A percentile compares a stretch with the other conserved stretches of the same genome.
phyloP scores from a whole-genome alignment of 176 grass and related monocot species.

The Ampelocalamus luodianensis region DNA sequence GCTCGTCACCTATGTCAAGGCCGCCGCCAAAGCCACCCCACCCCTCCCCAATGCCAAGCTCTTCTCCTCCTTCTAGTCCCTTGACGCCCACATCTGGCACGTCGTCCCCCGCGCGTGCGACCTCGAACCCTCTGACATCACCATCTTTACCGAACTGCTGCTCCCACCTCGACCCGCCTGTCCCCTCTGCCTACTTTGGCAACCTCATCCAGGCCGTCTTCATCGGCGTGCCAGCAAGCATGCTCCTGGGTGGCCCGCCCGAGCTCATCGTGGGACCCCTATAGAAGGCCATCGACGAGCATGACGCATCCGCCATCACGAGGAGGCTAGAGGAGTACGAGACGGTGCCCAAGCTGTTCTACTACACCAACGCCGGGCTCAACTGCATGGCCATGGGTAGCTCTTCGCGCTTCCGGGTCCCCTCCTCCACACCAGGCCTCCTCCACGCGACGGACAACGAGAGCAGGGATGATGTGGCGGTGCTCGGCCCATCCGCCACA shows the following conservation, averaged over 20 bases:
- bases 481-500: no score
- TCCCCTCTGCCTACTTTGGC: conserved; percentile 82
- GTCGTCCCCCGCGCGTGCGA: conserved; percentile 70
- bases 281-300: conserved; percentile 76
- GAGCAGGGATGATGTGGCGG: no score
- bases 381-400: conserved; percentile 95
- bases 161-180: conserved; percentile 65
- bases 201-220: conserved; percentile 99
- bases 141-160: conserved; percentile 88
- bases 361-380: conserved; percentile 87
- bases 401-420: conserved; percentile 80
- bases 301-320: conserved; percentile 62
- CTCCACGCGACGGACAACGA: no score
- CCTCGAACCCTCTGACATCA: conserved; percentile 78
- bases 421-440: no score
- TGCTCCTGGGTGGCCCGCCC: conserved; percentile 62
- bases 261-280: conserved; percentile 61
- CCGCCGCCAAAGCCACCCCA: conserved; percentile 66
- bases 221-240: conserved; percentile 72
- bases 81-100: conserved; percentile 84
- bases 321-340: conserved; percentile 91
- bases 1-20: conserved; percentile 75
- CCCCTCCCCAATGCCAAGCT: conserved; percentile 51
- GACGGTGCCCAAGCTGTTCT: conserved; percentile 81
- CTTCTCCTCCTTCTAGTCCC: conserved; percentile 92